Percentiles rank a stretch among this genome's conserved stretches.
phyloP scores from a whole-genome alignment of 1,139 yeast genomes.

The Geotrichum candidum region DNA sequence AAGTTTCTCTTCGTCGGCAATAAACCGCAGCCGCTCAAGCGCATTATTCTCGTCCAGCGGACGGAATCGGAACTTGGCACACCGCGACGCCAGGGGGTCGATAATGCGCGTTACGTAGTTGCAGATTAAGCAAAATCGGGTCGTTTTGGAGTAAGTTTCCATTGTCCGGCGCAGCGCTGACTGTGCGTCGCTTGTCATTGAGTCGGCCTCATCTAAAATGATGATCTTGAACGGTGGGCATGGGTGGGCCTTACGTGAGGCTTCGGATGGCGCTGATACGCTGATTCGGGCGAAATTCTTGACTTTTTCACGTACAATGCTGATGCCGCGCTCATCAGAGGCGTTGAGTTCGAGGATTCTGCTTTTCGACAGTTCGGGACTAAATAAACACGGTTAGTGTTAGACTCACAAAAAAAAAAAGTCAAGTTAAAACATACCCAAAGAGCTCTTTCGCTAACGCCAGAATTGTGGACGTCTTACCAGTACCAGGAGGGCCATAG shows the following conservation, averaged over 20 bases:
- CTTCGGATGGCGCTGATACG: conserved; percentile 70
- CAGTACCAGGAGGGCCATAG: conserved; percentile 98
- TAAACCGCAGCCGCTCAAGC: conserved; percentile 53
- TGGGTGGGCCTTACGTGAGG: conserved; percentile 65
- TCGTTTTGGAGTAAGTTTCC: conserved; percentile 88
- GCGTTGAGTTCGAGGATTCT: conserved; percentile 91
- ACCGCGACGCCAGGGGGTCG: conserved; percentile 92
- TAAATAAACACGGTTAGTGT: not conserved
- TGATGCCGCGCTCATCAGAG: conserved; percentile 92
- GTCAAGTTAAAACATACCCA: conserved; percentile 38
- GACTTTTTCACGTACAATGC: conserved; percentile 84
- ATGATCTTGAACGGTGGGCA: conserved; percentile 90
- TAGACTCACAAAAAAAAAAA: not conserved
- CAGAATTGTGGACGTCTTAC: conserved; percentile 86
- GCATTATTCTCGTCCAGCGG: conserved; percentile 70
- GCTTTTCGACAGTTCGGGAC: conserved; percentile 49
- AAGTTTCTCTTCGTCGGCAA: conserved; percentile 50
- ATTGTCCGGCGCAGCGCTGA: conserved; percentile 91
- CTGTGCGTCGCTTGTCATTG: conserved; percentile 98
- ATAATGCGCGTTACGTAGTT: conserved; percentile 93
- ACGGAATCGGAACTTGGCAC: conserved; percentile 89
- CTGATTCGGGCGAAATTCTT: conserved; percentile 87
- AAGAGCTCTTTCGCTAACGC: conserved; percentile 82
- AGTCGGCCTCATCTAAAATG: conserved; percentile 91
- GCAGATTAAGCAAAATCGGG: conserved; percentile 90